phyloP scores from a whole-genome alignment of 306 rosid genomes.

The Fragaria ananassa region DNA sequence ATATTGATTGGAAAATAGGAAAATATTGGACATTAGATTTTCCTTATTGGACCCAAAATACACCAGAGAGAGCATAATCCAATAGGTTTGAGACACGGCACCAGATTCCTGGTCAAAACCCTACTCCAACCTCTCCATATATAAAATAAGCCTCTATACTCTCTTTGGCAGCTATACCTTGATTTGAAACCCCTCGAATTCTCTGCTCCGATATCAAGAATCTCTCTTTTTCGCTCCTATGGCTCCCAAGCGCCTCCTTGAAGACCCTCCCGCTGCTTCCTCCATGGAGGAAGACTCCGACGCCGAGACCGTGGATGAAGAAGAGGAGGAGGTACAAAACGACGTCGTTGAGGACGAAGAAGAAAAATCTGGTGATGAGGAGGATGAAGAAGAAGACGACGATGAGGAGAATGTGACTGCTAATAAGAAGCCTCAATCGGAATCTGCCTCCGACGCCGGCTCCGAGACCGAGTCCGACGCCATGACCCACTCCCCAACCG shows the following conservation, averaged over 20 bases:
- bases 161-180: too few relatives aligned
- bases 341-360: constrained; percentile 8
- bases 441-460: constrained; percentile 17
- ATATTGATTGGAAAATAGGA: too few relatives aligned
- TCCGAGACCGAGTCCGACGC: constrained; percentile 43
- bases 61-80: too few relatives aligned
- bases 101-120: too few relatives aligned
- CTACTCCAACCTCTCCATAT: too few relatives aligned
- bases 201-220: too few relatives aligned
- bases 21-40: too few relatives aligned
- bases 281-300: constrained; percentile 31
- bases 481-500: constrained; percentile 34
- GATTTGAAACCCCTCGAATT: too few relatives aligned
- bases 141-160: too few relatives aligned
- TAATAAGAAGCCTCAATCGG: constrained; percentile 1
- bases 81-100: too few relatives aligned
- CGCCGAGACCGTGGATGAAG: constrained; percentile 13
- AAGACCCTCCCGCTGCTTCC: constrained; percentile 28
- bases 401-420: constrained; percentile 8
- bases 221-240: constrained; percentile 9
- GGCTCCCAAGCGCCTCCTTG: constrained; percentile 39
- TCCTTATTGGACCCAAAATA: too few relatives aligned
- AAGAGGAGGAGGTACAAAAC: constrained; percentile 23
- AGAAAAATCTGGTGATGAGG: constrained; percentile 13
- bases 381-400: neutral